Evolutionary conservation across 23 red algal species (phyloP).

Genomic region (Porphyridium purpureum): DNA sequence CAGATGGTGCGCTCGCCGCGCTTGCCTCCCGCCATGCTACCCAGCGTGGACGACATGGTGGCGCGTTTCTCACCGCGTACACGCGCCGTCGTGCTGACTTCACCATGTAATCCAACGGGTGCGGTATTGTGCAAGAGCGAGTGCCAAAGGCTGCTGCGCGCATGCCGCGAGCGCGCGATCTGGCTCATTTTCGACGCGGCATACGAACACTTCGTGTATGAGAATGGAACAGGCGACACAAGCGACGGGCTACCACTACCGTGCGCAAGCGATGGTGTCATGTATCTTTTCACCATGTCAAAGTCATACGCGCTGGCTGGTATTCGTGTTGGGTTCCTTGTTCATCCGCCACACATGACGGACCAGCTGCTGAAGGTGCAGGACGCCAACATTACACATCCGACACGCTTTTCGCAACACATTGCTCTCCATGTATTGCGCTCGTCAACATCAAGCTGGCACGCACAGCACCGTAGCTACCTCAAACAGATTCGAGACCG

Average conservation of each 20-base stretch:
- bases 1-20: not conserved
- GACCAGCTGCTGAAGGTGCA: conserved; percentile 29
- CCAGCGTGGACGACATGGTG: not conserved
- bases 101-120: conserved; percentile 49
- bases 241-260: not conserved
- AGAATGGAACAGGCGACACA: not conserved
- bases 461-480: no score
- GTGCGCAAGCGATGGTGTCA: not conserved
- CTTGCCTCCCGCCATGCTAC: not conserved
- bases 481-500: no score
- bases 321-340: conserved; percentile 43
- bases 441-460: no score
- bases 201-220: conserved; percentile 55
- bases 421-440: no score
- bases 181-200: conserved; percentile 71
- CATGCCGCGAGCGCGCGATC: conserved; percentile 13
- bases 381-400: conserved; percentile 63
- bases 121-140: not conserved
- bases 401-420: conserved; percentile 13
- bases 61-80: not conserved
- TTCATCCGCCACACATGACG: conserved; percentile 26
- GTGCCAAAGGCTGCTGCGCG: conserved; percentile 7
- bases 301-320: conserved; percentile 64
- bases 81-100: conserved; percentile 30
- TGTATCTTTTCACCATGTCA: conserved; percentile 48